Percentiles rank a stretch among this genome's conserved stretches.
phyloP scores from a whole-genome alignment of 768 basidiomycete species.

The Serendipita indica region DNA sequence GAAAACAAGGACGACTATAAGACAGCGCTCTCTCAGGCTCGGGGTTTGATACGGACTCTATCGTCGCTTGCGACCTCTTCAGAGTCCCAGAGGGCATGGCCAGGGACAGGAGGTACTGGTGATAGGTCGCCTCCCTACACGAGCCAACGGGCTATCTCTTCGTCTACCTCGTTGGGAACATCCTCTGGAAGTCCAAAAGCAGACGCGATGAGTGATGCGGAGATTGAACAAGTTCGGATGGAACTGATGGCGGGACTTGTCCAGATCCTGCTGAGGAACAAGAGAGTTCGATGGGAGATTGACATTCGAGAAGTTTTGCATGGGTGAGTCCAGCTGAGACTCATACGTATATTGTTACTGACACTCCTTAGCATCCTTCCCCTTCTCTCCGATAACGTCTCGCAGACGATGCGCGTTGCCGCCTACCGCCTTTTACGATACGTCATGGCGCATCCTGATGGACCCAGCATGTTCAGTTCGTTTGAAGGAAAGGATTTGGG shows the following conservation, averaged over 20 bases:
- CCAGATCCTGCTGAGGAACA: slow-evolving; percentile 47
- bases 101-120: neutral
- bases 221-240: slow-evolving; percentile 40
- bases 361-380: slow-evolving; percentile 46
- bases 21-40: neutral
- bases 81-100: neutral
- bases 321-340: slow-evolving; percentile 38
- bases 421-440: slow-evolving; percentile 78
- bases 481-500: slow-evolving; percentile 55
- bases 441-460: slow-evolving; percentile 48
- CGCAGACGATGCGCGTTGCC: slow-evolving; percentile 59
- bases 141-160: neutral
- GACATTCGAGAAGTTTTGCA: slow-evolving; percentile 53
- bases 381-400: slow-evolving; percentile 57
- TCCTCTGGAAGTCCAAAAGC: neutral
- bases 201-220: slow-evolving; percentile 17
- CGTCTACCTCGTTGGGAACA: slow-evolving; percentile 11
- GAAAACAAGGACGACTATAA: slow-evolving; percentile 1
- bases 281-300: slow-evolving; percentile 65
- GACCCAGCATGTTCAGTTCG: slow-evolving; percentile 38
- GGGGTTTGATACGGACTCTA: neutral
- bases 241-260: slow-evolving; percentile 53
- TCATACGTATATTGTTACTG: neutral
- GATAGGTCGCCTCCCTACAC: neutral
- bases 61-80: neutral